These are phyloP conservation scores for Penicillium ucsense DNA, from an alignment of 495 filamentous ascomycete species.

Conservation along the genomic window DNA sequence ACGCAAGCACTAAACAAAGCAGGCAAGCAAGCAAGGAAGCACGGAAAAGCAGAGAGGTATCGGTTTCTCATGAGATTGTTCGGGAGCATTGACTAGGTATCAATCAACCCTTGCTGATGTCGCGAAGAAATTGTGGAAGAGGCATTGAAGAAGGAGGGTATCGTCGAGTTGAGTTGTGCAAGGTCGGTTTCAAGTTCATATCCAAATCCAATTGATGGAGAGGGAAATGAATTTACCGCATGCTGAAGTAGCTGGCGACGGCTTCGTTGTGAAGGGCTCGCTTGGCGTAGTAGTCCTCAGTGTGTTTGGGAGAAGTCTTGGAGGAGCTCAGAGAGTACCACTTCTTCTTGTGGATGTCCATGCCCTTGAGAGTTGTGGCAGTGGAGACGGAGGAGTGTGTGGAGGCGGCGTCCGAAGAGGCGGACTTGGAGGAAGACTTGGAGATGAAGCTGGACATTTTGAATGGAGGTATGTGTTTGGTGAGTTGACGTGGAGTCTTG, in stretches of 20 bases:
- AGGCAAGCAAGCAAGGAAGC: no score
- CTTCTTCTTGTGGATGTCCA: conserved; percentile 15
- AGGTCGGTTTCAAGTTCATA: background rate
- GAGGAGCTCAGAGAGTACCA: conserved; percentile 14
- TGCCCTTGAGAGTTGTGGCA: conserved; percentile 20
- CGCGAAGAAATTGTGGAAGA: no score
- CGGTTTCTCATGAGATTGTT: no score
- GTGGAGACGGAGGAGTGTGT: conserved; percentile 19
- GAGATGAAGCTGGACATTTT: conserved; percentile 9
- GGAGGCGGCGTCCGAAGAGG: conserved; percentile 14
- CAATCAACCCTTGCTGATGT: no score
- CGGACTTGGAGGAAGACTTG: conserved; percentile 10
- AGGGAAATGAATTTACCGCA: conserved; percentile 9
- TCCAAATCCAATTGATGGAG: background rate
- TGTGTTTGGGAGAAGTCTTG: conserved; percentile 7
- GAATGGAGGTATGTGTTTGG: background rate
- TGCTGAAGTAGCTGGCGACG: conserved; percentile 20
- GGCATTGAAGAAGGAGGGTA: no score
- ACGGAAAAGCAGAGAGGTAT: no score
- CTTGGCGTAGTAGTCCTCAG: conserved; percentile 3
- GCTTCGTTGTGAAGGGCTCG: conserved; percentile 22
- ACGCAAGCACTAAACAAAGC: background rate
- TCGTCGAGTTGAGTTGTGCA: no score
- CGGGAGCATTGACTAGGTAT: no score
- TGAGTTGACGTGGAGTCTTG: background rate